Conservation (phyloP, 1,139 yeast species). For the Candida gigantensis region DNA sequence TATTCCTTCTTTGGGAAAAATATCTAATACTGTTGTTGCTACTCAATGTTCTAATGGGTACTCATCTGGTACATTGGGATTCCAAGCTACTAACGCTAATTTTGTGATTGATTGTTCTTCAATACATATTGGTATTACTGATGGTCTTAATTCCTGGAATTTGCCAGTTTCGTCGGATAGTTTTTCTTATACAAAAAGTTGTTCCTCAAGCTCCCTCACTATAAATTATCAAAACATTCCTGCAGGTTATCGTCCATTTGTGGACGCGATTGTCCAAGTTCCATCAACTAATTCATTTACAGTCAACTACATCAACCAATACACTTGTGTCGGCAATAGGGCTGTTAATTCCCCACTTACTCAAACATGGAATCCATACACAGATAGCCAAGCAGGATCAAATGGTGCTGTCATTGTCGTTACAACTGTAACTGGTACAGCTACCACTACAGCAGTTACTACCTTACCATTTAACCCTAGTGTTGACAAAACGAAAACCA, state of each 20-base stretch:
- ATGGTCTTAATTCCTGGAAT: conserved; percentile 24
- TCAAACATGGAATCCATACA: conserved; percentile 14
- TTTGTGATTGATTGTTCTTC: conserved; percentile 24
- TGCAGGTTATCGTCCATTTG: conserved; percentile 33
- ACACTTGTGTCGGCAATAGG: conserved; percentile 15
- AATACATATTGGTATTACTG: conserved; percentile 22
- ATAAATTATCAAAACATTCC: conserved; percentile 26
- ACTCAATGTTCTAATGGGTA: conserved; percentile 27
- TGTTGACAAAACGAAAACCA: conserved; percentile 19
- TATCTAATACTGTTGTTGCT: conserved; percentile 22
- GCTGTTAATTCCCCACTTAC: conserved; percentile 1
- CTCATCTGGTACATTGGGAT: conserved; percentile 25
- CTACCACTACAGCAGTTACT: conserved; percentile 20
- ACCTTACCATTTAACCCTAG: conserved; percentile 18
- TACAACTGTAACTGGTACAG: conserved; percentile 28
- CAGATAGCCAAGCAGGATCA: conserved; percentile 18
- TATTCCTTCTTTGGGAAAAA: conserved; percentile 13
- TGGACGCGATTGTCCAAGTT: conserved; percentile 19
- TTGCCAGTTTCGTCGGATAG: conserved; percentile 16
- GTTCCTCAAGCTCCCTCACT: conserved; percentile 16
- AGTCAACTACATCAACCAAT: conserved; percentile 16
- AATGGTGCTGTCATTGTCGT: conserved; percentile 23
- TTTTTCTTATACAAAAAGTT: conserved; percentile 15
- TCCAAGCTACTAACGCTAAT: conserved; percentile 10
- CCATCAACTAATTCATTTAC: background rate